A percentile compares a stretch with the other conserved stretches of the same genome.
These are phyloP conservation scores for Pyrenopolyporus hunteri DNA, from an alignment of 495 filamentous ascomycete genomes.

Conservation along the genomic window DNA sequence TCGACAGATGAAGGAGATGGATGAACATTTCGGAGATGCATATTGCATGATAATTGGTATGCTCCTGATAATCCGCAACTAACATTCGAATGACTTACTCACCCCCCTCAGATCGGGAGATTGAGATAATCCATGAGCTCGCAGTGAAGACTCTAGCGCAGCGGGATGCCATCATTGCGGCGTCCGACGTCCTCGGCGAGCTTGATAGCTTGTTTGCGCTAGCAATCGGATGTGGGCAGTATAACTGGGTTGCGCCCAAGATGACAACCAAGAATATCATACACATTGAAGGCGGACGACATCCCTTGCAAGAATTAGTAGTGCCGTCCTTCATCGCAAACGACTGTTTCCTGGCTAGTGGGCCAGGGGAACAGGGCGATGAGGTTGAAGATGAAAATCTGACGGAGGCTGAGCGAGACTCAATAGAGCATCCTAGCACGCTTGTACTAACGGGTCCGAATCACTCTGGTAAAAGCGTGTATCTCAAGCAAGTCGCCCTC, in stretches of 20 bases:
- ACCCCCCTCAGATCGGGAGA: slow-evolving; percentile 74
- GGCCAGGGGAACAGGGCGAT: slow-evolving; percentile 41
- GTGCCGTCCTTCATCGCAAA: slow-evolving; percentile 89
- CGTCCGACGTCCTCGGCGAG: slow-evolving; percentile 82
- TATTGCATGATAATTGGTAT: slow-evolving; percentile 81
- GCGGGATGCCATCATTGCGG: slow-evolving; percentile 67
- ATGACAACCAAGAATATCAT: slow-evolving; percentile 77
- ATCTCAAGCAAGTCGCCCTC: slow-evolving; percentile 93
- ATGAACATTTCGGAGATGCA: slow-evolving; percentile 82
- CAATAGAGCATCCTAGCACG: slow-evolving; percentile 64
- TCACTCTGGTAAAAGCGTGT: slow-evolving; percentile 94
- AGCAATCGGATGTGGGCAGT: slow-evolving; percentile 75
- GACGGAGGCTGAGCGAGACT: slow-evolving; percentile 16
- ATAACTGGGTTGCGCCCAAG: slow-evolving; percentile 71
- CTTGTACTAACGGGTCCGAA: slow-evolving; percentile 91
- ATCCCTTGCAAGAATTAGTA: slow-evolving; percentile 87
- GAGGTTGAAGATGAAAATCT: slow-evolving; percentile 11
- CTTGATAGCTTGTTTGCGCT: slow-evolving; percentile 88
- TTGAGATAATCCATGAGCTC: slow-evolving; percentile 84
- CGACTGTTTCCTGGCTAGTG: slow-evolving; percentile 73
- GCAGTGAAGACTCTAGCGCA: slow-evolving; percentile 73
- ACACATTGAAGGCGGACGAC: slow-evolving; percentile 80
- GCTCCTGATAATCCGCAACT: slow-evolving; percentile 19
- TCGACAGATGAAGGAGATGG: slow-evolving; percentile 80
- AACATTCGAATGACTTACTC: slow-evolving; percentile 7